These are phyloP conservation scores for Globisporangium canariense DNA, from an alignment of 352 stramenopile species.

Conservation along the genomic window DNA sequence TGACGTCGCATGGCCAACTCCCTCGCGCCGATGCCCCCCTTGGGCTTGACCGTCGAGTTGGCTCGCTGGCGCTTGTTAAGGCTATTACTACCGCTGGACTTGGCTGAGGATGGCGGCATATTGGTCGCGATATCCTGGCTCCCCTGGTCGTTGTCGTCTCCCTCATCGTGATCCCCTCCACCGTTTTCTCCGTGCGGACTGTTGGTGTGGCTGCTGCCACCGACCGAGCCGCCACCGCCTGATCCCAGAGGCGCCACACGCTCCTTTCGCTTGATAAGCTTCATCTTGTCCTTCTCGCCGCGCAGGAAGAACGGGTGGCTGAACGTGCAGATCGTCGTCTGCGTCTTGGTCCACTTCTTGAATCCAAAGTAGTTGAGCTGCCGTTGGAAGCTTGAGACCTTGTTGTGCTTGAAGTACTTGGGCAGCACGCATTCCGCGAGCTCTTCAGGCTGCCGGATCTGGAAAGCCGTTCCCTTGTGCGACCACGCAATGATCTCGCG, in stretches of 20 bases:
- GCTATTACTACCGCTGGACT: not conserved
- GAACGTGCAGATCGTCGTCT: slow-evolving; percentile 74
- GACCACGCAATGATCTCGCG: slow-evolving; percentile 57
- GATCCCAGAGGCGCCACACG: slow-evolving; percentile 14
- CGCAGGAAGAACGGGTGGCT: slow-evolving; percentile 67
- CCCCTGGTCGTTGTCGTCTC: not conserved
- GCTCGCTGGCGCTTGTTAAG: slow-evolving; percentile 9
- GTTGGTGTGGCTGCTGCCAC: not conserved
- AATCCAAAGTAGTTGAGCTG: slow-evolving; percentile 84
- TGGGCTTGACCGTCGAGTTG: slow-evolving; percentile 9
- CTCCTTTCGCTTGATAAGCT: slow-evolving; percentile 76
- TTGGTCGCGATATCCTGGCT: not conserved
- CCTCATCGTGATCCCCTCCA: not conserved
- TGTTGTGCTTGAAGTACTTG: slow-evolving; percentile 82
- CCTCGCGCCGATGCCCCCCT: slow-evolving; percentile 6
- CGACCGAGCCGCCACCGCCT: not conserved
- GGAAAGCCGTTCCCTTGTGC: slow-evolving; percentile 64
- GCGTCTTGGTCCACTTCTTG: slow-evolving; percentile 81
- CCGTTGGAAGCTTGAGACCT: slow-evolving; percentile 74
- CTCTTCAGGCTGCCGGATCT: slow-evolving; percentile 63
- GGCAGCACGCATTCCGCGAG: slow-evolving; percentile 54
- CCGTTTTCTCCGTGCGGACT: not conserved
- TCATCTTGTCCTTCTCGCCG: slow-evolving; percentile 60
- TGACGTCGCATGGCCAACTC: slow-evolving; percentile 29
- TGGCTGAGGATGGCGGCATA: slow-evolving; percentile 2